Conservation (phyloP, 169 alveolate genomes). For the Theileria luwenshuni region DNA sequence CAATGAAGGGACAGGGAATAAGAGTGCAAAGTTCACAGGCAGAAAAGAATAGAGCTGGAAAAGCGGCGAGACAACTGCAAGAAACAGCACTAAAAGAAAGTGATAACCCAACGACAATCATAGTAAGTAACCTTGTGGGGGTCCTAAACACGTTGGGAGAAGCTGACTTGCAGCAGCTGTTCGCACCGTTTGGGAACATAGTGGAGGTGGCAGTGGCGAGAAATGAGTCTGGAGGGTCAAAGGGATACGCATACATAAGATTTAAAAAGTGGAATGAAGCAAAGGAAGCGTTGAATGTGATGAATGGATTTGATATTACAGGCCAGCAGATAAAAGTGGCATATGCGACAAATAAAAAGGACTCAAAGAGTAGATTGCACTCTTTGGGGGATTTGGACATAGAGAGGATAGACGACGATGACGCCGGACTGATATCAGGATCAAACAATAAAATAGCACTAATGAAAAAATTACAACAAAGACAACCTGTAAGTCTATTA, state of each 20-base stretch:
- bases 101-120: conserved; percentile 87
- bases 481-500: not conserved
- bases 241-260: conserved; percentile 90
- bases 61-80: conserved; percentile 87
- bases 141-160: conserved; percentile 82
- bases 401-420: conserved; percentile 76
- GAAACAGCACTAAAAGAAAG: conserved; percentile 82
- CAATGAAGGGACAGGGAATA: conserved; percentile 88
- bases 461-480: conserved; percentile 79
- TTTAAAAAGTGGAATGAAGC: conserved; percentile 92
- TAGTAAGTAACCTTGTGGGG: conserved; percentile 92
- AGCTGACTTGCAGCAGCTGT: conserved; percentile 88
- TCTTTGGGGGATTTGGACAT: conserved; percentile 53
- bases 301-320: conserved; percentile 93
- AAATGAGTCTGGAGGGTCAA: conserved; percentile 88
- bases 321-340: conserved; percentile 89
- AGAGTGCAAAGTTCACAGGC: conserved; percentile 96
- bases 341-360: conserved; percentile 31
- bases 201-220: conserved; percentile 88
- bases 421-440: conserved; percentile 79
- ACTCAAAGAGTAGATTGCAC: conserved; percentile 33
- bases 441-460: conserved; percentile 77
- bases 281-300: conserved; percentile 91
- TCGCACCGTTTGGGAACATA: conserved; percentile 94
- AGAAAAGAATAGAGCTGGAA: conserved; percentile 97